phyloP scores from a whole-genome alignment of 177 flowering plant species.

The Vitis hybrid region DNA sequence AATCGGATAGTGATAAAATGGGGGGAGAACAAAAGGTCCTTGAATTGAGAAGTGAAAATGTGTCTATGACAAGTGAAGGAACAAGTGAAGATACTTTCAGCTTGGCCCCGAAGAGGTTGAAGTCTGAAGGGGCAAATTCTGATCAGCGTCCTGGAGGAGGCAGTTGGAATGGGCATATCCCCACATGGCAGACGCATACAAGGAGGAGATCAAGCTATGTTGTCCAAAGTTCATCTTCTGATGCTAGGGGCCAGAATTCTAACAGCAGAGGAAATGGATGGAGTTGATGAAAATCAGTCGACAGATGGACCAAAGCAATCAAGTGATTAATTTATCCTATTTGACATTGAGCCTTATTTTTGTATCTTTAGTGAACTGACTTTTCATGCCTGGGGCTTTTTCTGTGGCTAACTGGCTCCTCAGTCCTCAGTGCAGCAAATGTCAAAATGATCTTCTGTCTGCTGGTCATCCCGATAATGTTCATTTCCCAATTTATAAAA shows the following conservation, averaged over 20 bases:
- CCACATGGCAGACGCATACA: slow-evolving; percentile 73
- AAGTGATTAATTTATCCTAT: too few species aligned
- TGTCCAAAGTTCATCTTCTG: slow-evolving; percentile 32
- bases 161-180: slow-evolving; percentile 34
- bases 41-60: slow-evolving; percentile 39
- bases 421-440: neutral
- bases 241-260: slow-evolving; percentile 38
- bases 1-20: slow-evolving; percentile 20
- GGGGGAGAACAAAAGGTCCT: slow-evolving; percentile 24
- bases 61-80: slow-evolving; percentile 45
- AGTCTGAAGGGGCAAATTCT: slow-evolving; percentile 21
- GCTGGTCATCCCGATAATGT: too few species aligned
- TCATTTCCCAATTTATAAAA: slow-evolving; percentile 2
- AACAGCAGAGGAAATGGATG: slow-evolving; percentile 43
- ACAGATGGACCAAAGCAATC: neutral
- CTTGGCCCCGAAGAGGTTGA: slow-evolving; percentile 27
- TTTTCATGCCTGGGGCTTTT: neutral
- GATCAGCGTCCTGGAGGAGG: slow-evolving; percentile 21
- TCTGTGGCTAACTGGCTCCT: neutral
- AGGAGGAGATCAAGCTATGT: slow-evolving; percentile 71
- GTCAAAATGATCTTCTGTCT: neutral
- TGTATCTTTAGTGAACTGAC: neutral
- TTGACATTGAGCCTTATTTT: neutral
- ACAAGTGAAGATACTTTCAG: slow-evolving; percentile 43
- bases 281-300: slow-evolving; percentile 19